Conservation (phyloP, 257 asterid genomes). For the Solanum sejunctum region DNA sequence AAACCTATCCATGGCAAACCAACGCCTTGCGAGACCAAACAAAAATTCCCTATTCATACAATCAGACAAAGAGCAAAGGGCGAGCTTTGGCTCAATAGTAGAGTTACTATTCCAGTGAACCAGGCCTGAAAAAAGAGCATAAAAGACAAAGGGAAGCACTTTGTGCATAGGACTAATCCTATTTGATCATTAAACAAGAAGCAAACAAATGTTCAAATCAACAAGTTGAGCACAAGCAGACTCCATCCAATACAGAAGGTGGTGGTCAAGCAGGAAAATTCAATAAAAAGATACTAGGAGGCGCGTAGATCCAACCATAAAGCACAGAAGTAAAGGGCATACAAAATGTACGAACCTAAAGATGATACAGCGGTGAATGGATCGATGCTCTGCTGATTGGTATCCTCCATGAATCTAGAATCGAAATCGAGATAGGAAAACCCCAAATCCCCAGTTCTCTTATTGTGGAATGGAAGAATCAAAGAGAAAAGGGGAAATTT, state of each 20-base stretch:
- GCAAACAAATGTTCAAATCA: neutral
- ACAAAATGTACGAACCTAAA: neutral
- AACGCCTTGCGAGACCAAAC: neutral
- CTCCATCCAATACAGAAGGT: neutral
- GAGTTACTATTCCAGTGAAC: neutral
- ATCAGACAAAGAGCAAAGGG: neutral
- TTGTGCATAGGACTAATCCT: neutral
- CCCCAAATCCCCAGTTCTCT: constrained; percentile 5
- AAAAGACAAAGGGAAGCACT: neutral
- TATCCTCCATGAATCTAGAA: neutral
- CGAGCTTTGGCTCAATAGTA: neutral
- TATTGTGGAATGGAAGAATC: neutral
- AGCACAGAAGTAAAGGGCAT: neutral
- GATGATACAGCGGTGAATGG: neutral
- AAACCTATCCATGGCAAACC: neutral
- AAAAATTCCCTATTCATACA: neutral
- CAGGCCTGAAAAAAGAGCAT: neutral
- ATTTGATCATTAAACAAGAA: neutral
- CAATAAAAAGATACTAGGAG: too few species aligned
- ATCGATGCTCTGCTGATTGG: neutral
- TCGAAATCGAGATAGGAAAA: neutral
- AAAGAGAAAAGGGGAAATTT: neutral
- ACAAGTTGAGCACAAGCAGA: neutral
- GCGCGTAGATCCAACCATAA: neutral
- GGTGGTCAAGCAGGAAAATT: neutral